Evolutionary conservation across 1,284 basidiomycete genomes (phyloP), one percentile per base, ranked within the genome.

Genomic region (Trichosporon sp.): DNA sequence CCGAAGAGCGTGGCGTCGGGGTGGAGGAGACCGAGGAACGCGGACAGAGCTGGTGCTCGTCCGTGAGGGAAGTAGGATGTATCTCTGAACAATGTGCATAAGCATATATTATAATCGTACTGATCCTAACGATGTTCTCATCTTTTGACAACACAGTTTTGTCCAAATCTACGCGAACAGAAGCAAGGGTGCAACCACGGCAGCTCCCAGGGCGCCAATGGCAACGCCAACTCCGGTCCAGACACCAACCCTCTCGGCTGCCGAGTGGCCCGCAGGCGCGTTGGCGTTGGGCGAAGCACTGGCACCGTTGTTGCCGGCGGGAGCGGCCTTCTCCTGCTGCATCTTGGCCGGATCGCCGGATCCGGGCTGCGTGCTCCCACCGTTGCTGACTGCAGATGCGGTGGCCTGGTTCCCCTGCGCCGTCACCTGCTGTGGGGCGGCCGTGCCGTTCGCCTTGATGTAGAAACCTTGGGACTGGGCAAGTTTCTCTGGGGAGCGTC

Each of bases 401-500:
- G 59, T 63, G 5, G 59, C 59, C 32, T 63, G 59, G 32, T 37
- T 37, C 12, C 59, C 59, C 59, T 63, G 59, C 12, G 31, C 32
- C 14, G 59, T 63, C 35, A 72, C 31, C 61, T 67, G 68, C 66
- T 68, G 65, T 14, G 66, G 48, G 31, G 65, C 56, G 21, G 68
- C 68, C 16, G 68, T 69, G n/a, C 68, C 68, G 61, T 69, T 72
- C 21, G 68, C 35, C 69, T 69, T 73, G 70, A 73, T 70, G 56
- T 54, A 63, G 70, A 73, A 73, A 61, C 72, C 72, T 35, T 69
- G 65, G 14, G 72, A 71, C 68, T 71, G 70, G 16, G 65, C 97
- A 0, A 93, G 98, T 81, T 86, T 99, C 65, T 98, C 98, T 79
- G 97, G 94, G 6, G 35, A 7, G 26, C 8, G 35, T 26, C 26